These are phyloP conservation scores for Cunninghamia lanceolata DNA, from an alignment of 75 land plant genomes.

Conservation along the genomic window DNA sequence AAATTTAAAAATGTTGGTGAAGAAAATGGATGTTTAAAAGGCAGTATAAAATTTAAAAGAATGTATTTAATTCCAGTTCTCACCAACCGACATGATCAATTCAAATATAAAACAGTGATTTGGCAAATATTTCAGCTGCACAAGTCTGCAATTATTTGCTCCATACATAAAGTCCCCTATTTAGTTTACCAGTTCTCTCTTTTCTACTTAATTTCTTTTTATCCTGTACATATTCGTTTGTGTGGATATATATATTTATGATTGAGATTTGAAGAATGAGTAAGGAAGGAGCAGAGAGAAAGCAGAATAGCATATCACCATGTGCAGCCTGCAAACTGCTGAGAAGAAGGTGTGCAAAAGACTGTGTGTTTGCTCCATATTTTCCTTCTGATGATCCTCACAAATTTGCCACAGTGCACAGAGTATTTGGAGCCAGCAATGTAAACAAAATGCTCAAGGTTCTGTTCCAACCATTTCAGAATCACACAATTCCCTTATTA, in stretches of 20 bases:
- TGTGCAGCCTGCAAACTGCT: constrained; percentile 24
- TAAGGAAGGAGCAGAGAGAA: background rate
- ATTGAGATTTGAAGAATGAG: background rate
- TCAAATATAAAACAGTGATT: background rate
- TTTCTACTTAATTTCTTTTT: background rate
- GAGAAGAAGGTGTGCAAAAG: constrained; percentile 15
- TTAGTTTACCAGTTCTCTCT: background rate
- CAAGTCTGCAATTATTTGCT: background rate
- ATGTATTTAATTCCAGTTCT: background rate
- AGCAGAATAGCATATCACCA: constrained; percentile 3
- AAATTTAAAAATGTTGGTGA: background rate
- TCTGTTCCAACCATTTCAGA: background rate
- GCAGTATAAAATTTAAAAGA: background rate
- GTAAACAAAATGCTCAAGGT: constrained; percentile 24
- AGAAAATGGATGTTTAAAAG: background rate
- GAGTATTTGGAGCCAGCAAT: constrained; percentile 21
- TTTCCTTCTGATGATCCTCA: constrained; percentile 21
- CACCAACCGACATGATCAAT: background rate
- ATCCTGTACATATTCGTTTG: background rate
- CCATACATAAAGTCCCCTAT: background rate
- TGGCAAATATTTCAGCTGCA: background rate
- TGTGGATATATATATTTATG: background rate
- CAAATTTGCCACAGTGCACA: constrained; percentile 19
- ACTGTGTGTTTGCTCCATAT: constrained; percentile 17
- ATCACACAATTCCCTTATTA: no score